Evolutionary conservation across 352 stramenopile genomes (phyloP), one percentile per base, ranked within the genome.

Genomic region (Globisporangium nagaii): DNA sequence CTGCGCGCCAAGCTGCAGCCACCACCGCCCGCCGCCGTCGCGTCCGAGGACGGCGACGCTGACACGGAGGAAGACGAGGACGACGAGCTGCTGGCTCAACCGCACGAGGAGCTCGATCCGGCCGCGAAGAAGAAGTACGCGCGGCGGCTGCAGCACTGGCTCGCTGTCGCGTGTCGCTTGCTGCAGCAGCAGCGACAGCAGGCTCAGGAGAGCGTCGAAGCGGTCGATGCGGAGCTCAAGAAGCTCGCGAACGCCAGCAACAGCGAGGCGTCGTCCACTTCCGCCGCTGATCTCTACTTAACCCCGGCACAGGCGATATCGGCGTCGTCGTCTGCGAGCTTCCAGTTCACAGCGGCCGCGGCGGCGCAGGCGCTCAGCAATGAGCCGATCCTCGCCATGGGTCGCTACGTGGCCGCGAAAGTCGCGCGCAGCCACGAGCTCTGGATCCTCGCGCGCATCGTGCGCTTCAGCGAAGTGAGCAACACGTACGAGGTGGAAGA

Each of bases 401-500:
- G 73, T 30, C 73, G 77, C 32, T 75, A 87, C 48, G 82, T 92
- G 41, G 73, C 82, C 25, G 82, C 82, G 28, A 88, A 88, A 62
- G 75, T 92, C 31, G 79, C 82, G 28, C 71, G 82, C 9, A 87
- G 78, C 43, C 82, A 92, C 46, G 82, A 92, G 57, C 62, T 92
- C 45, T 93, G 93, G 93, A 98, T 98, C 66, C 74, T 98, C 49
- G 93, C 91, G 9, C 84, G 79, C 45, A 84, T 98, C 12, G 73
- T 97, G 35, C 67, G 71, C 12, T 98, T 96, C 45, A 89, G 96
- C 63, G 57, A 70, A 27, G 73, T 93, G n/a, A 93, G 72, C 24
- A 88, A 94, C 64, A 89, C 87, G n/a, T 98, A 98, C 64, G 89
- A 98, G 72, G 94, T 98, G 20, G 91, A 98, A 66, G 94, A 98